These are phyloP conservation scores for Raphidocelis subcapitata DNA, from an alignment of 139 green algal species.

Conservation along the genomic window DNA sequence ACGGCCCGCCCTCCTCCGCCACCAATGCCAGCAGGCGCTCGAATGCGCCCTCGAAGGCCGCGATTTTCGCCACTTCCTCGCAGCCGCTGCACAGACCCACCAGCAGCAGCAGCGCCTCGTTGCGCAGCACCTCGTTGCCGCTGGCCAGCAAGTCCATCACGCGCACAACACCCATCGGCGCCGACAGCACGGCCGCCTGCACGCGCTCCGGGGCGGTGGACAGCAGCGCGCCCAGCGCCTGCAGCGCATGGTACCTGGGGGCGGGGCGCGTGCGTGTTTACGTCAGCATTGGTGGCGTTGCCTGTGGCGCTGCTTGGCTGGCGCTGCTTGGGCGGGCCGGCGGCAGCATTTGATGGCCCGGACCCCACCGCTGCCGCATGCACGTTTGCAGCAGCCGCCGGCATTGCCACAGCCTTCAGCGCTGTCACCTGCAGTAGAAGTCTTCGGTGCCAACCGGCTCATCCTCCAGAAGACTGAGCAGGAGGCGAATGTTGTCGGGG, in stretches of 20 bases:
- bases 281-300: too few relatives aligned
- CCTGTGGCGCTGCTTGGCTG: too few relatives aligned
- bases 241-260: conserved; percentile 75
- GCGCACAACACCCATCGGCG: conserved; percentile 70
- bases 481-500: conserved; percentile 58
- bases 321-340: too few relatives aligned
- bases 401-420: too few relatives aligned
- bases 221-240: conserved; percentile 76
- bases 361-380: too few relatives aligned
- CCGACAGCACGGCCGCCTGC: conserved; percentile 70
- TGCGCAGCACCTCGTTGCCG: conserved; percentile 44
- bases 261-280: too few relatives aligned
- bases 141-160: conserved; percentile 81
- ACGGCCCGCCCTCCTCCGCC: conserved; percentile 70
- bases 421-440: conserved; percentile 71
- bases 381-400: too few relatives aligned
- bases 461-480: conserved; percentile 76
- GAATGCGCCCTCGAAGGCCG: conserved; percentile 90
- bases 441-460: conserved; percentile 61
- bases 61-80: conserved; percentile 84
- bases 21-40: conserved; percentile 49
- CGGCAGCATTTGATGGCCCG: too few relatives aligned
- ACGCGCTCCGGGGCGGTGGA: conserved; percentile 35
- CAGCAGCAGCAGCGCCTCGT: conserved; percentile 83
- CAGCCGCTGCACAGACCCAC: conserved; percentile 62